Base-by-base conservation (phyloP, 1,284 basidiomycete species). In the Pholiota adiposa region DNA sequence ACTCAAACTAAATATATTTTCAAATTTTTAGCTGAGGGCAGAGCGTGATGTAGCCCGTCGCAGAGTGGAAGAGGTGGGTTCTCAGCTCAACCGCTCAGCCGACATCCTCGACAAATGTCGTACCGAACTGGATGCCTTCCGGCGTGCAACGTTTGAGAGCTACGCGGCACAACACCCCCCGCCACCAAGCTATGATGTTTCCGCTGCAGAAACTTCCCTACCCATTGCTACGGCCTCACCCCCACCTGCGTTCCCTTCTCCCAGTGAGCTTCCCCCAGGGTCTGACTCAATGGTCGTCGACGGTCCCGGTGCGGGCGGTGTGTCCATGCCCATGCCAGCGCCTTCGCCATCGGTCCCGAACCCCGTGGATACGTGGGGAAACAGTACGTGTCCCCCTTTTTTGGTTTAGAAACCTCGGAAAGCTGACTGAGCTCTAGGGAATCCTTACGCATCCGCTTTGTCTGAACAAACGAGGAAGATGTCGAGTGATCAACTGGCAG, bases 71-170 rank as follows among this genome's bases (percentile, higher is more conserved):
- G 66, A 64, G 3, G 70, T 72, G n/a, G 75, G 77, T 18, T 62
- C 64, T 7, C 72, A 76, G 36, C 64, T 79, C n/a, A 63, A 70
- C 11, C 68, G 68, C 33, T 74, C 73, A 8, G 70, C 73, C 2
- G 66, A 75, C 49, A 59, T 62, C 0, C 67, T 80, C 11, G 67
- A 75, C 19, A 54, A 61, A 4, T 66, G 69, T 29, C 69, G 75
- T 21, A 64, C 56, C 21, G 75, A 74, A 43, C 66, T 81, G 23
- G 69, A 72, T 44, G 57, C 67, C 19, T 77, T 73, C 58, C 70
- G 79, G 38, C 61, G 70, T 41, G 69, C 72, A 23, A 72, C 74
- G 0, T 79, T 81, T 56, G 70, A 74, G 51, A 65, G 69, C 46
- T 67, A 74, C 21, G 67, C 67, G 9, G 67, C 69, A 8, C 62